Percentiles rank a stretch among this genome's conserved stretches.
Conservation (phyloP, 306 rosid species). For the Fragaria vesca region DNA sequence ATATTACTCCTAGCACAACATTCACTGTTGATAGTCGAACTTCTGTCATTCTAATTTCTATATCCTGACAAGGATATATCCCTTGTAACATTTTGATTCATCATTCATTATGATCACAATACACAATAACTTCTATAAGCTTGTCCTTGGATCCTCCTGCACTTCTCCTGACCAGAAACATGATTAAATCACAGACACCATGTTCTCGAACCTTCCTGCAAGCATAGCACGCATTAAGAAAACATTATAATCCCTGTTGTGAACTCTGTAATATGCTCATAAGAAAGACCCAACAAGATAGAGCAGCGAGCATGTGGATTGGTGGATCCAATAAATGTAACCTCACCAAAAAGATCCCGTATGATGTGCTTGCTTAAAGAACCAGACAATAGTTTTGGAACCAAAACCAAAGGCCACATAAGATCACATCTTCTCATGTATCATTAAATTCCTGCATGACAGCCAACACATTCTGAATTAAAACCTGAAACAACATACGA, state of each 20-base stretch:
- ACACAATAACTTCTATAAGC: neutral
- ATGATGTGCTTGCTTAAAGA: neutral
- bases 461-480: neutral
- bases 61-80: neutral
- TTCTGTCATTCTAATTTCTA: neutral
- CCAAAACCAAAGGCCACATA: neutral
- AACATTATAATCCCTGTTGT: neutral
- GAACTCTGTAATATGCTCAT: neutral
- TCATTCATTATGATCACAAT: neutral
- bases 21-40: neutral
- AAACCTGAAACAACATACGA: conserved; percentile 1
- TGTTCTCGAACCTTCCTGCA: neutral
- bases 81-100: neutral
- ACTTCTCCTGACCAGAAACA: neutral
- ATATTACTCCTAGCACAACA: neutral
- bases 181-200: neutral
- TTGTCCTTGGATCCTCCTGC: neutral
- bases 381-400: neutral
- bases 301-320: neutral
- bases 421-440: neutral
- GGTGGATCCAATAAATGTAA: neutral
- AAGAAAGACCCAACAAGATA: neutral
- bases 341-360: neutral
- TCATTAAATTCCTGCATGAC: neutral
- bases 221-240: neutral